Conservation (phyloP, 1,284 basidiomycete genomes). For the Apiotrichum sp. region DNA sequence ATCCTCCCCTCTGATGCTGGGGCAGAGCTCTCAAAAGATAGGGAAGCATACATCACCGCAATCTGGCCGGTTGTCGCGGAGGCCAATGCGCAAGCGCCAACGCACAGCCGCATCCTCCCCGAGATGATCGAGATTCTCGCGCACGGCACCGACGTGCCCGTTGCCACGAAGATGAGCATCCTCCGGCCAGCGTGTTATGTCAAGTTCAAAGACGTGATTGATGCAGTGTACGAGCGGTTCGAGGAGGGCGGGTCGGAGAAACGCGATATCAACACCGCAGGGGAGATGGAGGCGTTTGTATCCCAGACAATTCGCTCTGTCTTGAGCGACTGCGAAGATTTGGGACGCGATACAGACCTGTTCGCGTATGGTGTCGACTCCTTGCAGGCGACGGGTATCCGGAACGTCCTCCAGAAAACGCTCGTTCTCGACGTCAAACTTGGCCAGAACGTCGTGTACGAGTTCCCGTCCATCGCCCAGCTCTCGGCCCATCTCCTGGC, state of each 20-base stretch:
- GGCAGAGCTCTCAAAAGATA: slow-evolving; percentile 44
- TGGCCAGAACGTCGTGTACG: slow-evolving; percentile 49
- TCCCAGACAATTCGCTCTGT: slow-evolving; percentile 42
- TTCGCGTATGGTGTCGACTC: slow-evolving; percentile 54
- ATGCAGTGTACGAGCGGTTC: slow-evolving; percentile 51
- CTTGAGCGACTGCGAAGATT: slow-evolving; percentile 37
- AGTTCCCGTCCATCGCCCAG: slow-evolving; percentile 38
- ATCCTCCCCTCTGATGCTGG: slow-evolving; percentile 55
- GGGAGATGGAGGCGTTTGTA: slow-evolving; percentile 48
- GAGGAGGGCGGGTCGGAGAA: slow-evolving; percentile 49
- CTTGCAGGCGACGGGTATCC: slow-evolving; percentile 54
- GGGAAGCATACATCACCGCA: slow-evolving; percentile 45
- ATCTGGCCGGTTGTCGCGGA: slow-evolving; percentile 53
- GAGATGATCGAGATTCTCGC: slow-evolving; percentile 55
- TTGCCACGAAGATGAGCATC: slow-evolving; percentile 45
- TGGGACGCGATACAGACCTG: slow-evolving; percentile 30
- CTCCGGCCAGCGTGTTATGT: slow-evolving; percentile 49
- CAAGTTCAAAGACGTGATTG: slow-evolving; percentile 53
- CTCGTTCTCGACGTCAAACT: slow-evolving; percentile 46
- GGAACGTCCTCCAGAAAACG: slow-evolving; percentile 53
- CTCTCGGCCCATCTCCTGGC: slow-evolving; percentile 32
- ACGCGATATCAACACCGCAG: slow-evolving; percentile 24
- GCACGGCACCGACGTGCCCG: slow-evolving; percentile 41
- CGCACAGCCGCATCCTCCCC: slow-evolving; percentile 53
- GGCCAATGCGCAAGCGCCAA: slow-evolving; percentile 54